These are phyloP conservation scores for Cyathus striatus DNA, from an alignment of 768 basidiomycete genomes.

Conservation along the genomic window DNA sequence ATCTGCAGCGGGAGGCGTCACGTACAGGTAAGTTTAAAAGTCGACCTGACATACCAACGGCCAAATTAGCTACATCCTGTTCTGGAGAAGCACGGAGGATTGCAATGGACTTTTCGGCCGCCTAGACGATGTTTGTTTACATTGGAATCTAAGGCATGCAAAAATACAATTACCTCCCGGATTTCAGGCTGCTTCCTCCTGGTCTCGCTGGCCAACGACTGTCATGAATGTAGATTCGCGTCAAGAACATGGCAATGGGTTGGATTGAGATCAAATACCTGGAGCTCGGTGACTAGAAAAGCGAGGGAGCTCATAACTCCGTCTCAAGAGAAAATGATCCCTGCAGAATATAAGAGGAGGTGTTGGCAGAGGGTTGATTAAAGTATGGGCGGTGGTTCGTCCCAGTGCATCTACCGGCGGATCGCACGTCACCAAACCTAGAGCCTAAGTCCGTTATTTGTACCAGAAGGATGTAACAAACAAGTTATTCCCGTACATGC, in stretches of 20 bases:
- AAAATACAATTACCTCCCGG: constrained; percentile 79
- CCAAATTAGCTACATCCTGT: constrained; percentile 64
- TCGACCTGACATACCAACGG: constrained; percentile 78
- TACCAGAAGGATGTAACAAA: too few relatives aligned
- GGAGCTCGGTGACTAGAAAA: constrained; percentile 8
- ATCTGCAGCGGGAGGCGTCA: constrained; percentile 35
- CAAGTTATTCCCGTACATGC: too few relatives aligned
- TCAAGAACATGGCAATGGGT: not conserved
- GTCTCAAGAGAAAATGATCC: too few relatives aligned
- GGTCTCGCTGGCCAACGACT: constrained; percentile 88
- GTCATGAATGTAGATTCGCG: constrained; percentile 1
- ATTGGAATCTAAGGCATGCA: constrained; percentile 9
- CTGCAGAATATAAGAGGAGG: too few relatives aligned
- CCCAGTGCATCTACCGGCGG: too few relatives aligned
- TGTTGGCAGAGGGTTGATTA: too few relatives aligned
- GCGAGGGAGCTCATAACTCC: constrained; percentile 15
- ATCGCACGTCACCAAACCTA: too few relatives aligned
- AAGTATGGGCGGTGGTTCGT: too few relatives aligned
- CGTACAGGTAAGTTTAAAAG: constrained; percentile 7
- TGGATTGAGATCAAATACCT: constrained; percentile 5
- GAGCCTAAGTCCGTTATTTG: too few relatives aligned
- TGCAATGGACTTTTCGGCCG: constrained; percentile 82
- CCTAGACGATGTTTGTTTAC: constrained; percentile 31
- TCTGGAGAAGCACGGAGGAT: constrained; percentile 81
- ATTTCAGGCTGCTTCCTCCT: constrained; percentile 89